Evolutionary conservation across 2,329 filamentous ascomycete species (phyloP).

Genomic region (Pyricularia grisea): DNA sequence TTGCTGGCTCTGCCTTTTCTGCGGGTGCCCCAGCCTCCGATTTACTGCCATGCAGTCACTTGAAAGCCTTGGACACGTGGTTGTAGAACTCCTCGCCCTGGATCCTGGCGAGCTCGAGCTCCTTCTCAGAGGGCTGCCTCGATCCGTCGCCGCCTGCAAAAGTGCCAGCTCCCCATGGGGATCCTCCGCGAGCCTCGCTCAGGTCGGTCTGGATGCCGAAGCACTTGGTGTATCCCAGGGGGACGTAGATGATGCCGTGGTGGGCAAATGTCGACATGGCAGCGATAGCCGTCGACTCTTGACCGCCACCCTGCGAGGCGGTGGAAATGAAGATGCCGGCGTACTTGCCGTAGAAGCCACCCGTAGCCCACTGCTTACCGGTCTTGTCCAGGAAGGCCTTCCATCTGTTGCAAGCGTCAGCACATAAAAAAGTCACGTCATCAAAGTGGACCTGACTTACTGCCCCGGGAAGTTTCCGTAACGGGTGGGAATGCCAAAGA

Average conservation of each 20-base stretch:
- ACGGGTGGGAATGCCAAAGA: slow-evolving; percentile 89
- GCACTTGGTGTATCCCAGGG: slow-evolving; percentile 78
- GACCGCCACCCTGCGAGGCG: slow-evolving; percentile 76
- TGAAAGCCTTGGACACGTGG: slow-evolving; percentile 57
- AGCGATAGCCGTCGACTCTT: slow-evolving; percentile 78
- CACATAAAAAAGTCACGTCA: slow-evolving; percentile 15
- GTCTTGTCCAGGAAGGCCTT: slow-evolving; percentile 79
- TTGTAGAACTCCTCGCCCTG: slow-evolving; percentile 85
- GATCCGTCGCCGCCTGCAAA: slow-evolving; percentile 73
- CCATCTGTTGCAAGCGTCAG: neutral
- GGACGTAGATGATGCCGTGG: slow-evolving; percentile 96
- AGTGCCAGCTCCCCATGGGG: slow-evolving; percentile 89
- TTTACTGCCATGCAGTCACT: slow-evolving; percentile 65
- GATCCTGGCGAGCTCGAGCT: slow-evolving; percentile 68
- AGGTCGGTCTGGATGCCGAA: slow-evolving; percentile 65
- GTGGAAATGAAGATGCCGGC: slow-evolving; percentile 87
- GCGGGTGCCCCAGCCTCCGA: slow-evolving; percentile 10
- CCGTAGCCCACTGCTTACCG: slow-evolving; percentile 71
- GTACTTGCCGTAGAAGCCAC: slow-evolving; percentile 77
- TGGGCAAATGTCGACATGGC: slow-evolving; percentile 80
- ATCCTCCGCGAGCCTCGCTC: slow-evolving; percentile 73
- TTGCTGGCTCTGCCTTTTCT: neutral
- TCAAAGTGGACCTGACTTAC: slow-evolving; percentile 51
- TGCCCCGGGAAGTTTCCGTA: slow-evolving; percentile 97
- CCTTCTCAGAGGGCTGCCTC: slow-evolving; percentile 65